Evolutionary conservation across 345 rosid species (phyloP), one percentile per base, ranked within the genome.

Genomic region (Toxicodendron radicans): DNA sequence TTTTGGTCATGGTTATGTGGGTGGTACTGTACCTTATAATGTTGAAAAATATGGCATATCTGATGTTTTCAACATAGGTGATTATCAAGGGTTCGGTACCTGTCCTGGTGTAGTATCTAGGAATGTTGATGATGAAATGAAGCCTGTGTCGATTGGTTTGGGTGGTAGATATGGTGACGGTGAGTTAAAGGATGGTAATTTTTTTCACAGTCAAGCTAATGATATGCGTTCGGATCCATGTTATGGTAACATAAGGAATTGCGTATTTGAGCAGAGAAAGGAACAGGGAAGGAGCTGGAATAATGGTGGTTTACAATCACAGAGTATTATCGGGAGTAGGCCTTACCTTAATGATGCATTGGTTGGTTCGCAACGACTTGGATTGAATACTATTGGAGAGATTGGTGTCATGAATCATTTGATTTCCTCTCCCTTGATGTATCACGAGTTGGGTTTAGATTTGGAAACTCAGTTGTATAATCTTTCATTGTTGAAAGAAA

Each of bases 121-220:
- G 77, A 62, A 83, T 79, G 52, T 48, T 77, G 76, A 75, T 61
- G 68, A 61, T 38, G 62, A 63, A 9, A 32, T 68, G 23, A 73
- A 76, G 65, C 72, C 67, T 70, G 58, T 81, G 51, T 83, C 79
- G 7, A 78, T 63, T 76, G 84, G 80, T 63, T 57, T 45, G 21
- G 51, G 68, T 63, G 83, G 77, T 61, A 79, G 82, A 56, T 35
- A 63, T 38, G 68, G 70, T 62, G 79, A 61, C 66, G 79, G 57
- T 73, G 73, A 49, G 67, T 79, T 72, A n/a, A 58, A 66, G 89
- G 87, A 71, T 60, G 73, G 83, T 21, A 67, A 72, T 56, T 43
- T 65, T 45, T 70, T 58, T 68, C 57, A 53, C 23, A 53, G 68
- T 73, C 85, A 71, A 66, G 43, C 79, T 11, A 76, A 56, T 63